These are phyloP conservation scores for Tulasnella sp. DNA, from an alignment of 768 basidiomycete species.

Conservation along the genomic window DNA sequence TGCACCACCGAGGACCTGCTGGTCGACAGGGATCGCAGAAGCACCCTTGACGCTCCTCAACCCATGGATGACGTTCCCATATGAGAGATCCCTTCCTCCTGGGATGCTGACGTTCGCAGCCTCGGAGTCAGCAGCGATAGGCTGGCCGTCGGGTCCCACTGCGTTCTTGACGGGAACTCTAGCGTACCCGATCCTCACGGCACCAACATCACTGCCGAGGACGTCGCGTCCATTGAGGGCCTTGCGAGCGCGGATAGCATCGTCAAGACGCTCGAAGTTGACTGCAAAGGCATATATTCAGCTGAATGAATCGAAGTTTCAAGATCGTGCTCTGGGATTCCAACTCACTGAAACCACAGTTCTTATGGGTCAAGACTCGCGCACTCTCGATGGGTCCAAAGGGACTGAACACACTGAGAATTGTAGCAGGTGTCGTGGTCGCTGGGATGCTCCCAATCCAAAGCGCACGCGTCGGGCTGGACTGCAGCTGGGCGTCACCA, in stretches of 20 bases:
- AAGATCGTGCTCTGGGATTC: no score
- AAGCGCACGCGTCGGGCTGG: conserved; percentile 84
- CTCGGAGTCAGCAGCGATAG: conserved; percentile 18
- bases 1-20: conserved; percentile 81
- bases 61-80: conserved; percentile 81
- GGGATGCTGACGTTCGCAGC: conserved; percentile 55
- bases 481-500: conserved; percentile 76
- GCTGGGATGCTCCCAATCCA: conserved; percentile 98
- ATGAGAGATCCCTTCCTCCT: conserved; percentile 74
- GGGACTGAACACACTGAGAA: conserved; percentile 91
- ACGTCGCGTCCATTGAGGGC: conserved; percentile 93
- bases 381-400: conserved; percentile 98
- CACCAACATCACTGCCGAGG: conserved; percentile 90
- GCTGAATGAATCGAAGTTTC: neutral
- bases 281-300: conserved; percentile 35
- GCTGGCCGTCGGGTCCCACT: conserved; percentile 45
- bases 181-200: conserved; percentile 93
- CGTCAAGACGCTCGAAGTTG: conserved; percentile 95
- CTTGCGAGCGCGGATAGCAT: conserved; percentile 90
- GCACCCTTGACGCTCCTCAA: conserved; percentile 86
- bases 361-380: conserved; percentile 91
- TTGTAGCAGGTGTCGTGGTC: conserved; percentile 86
- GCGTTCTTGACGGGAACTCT: conserved; percentile 88
- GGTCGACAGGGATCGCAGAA: conserved; percentile 79
- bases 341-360: conserved; percentile 83